These are phyloP conservation scores for Porcisia hertigi DNA, from an alignment of 208 protist genomes.

Conservation along the genomic window DNA sequence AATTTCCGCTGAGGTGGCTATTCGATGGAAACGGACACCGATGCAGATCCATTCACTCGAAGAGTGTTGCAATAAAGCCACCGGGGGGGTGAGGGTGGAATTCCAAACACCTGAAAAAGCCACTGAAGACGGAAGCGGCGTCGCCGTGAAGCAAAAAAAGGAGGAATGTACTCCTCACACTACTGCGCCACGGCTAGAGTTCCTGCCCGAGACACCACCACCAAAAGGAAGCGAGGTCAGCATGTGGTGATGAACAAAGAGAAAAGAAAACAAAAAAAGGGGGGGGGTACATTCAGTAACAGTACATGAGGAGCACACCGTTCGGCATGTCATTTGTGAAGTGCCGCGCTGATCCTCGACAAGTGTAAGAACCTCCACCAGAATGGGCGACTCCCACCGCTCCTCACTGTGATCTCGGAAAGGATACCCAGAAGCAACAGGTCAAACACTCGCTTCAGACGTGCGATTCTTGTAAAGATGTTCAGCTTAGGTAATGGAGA, in stretches of 20 bases:
- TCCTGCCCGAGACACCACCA: neutral
- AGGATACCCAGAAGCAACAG: neutral
- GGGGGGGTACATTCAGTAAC: neutral
- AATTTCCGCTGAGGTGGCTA: neutral
- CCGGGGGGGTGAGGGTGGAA: neutral
- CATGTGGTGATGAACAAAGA: neutral
- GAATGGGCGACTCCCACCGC: neutral
- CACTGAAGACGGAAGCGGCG: neutral
- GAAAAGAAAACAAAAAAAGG: neutral
- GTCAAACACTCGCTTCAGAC: neutral
- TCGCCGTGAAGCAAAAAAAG: neutral
- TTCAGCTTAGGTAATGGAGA: neutral
- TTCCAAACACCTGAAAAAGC: neutral
- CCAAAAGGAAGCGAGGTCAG: neutral
- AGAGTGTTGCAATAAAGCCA: neutral
- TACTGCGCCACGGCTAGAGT: neutral
- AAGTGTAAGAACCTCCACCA: neutral
- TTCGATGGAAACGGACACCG: neutral
- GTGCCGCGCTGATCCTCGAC: neutral
- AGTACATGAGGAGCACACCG: neutral
- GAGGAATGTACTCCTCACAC: neutral
- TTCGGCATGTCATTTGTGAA: neutral
- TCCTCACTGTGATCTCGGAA: neutral
- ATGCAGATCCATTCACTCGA: neutral
- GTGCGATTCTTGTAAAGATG: neutral